Evolutionary conservation across 2,329 filamentous ascomycete species (phyloP), one percentile per base, ranked within the genome.

Genomic region (Colletotrichum theobromicola): DNA sequence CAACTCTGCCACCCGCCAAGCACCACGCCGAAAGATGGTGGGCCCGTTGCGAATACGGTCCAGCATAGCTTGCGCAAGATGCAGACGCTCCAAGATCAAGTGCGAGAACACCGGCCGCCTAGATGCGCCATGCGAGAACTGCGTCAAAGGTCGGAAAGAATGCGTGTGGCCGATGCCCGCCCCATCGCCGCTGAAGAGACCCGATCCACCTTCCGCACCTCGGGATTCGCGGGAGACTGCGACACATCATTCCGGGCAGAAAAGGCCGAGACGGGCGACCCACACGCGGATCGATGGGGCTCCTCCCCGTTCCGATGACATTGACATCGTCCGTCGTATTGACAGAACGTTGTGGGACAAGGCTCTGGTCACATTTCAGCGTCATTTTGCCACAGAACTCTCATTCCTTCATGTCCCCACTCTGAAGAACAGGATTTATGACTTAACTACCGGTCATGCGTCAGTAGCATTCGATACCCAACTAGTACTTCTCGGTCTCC

Each of bases 41-140:
- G 86, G 71, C 82, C 84, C 32, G 37, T 21, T 37, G 7, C 87
- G 87, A 42, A 93, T 95, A 90, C 90, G 94, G 78, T 95, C 94
- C 65, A 94, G 93, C 80, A 95, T 96, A 80, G 94, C 94, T 61
- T 96, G 94, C 83, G 87, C 91, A 75, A 89, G 91, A 76, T 96
- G 94, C 81, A 90, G 94, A 72, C 91, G 92, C 78, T 95, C 94
- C 81, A 97, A 97, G 85, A 94, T 96, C 81, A 96, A 96, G 84
- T 97, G 95, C 85, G 92, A 95, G 82, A 96, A 97, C 32, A 70
- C 46, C 84, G 89, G 90, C 75, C 92, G 91, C 15, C 91, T 70
- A n/a, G 60, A 70, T 24, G 50, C 67, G 8, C 46, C 90, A 21
- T 97, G 95, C 85, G 91, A 94, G 76, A 92, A 92, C n/a, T 97